phyloP scores from a whole-genome alignment of 2,329 filamentous ascomycete genomes.

The Fusarium guadeloupense region DNA sequence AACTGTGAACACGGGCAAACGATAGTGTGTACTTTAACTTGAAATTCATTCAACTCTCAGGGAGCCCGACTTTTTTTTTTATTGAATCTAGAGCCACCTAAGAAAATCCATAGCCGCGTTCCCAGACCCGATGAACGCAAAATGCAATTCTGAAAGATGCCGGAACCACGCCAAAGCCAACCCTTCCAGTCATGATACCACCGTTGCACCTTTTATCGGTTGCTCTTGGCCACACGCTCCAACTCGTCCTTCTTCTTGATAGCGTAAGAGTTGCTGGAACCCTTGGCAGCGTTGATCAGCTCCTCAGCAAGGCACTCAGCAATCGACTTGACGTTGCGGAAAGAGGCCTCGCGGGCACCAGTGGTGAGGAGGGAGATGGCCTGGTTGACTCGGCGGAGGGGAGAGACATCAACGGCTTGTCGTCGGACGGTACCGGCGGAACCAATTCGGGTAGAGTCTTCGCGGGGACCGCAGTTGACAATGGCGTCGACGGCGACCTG shows the following conservation, averaged over 20 bases:
- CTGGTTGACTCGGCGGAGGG: slow-evolving; percentile 99
- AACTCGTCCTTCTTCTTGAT: slow-evolving; percentile 99
- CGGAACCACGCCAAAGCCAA: slow-evolving; percentile 57
- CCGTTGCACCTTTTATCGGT: slow-evolving; percentile 81
- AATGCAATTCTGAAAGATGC: slow-evolving; percentile 59
- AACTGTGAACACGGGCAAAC: slow-evolving; percentile 6
- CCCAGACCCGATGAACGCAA: slow-evolving; percentile 57
- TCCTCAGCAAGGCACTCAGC: slow-evolving; percentile 99
- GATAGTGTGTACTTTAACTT: slow-evolving; percentile 24
- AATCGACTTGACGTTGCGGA: slow-evolving; percentile 99
- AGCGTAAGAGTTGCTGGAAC: slow-evolving; percentile 99
- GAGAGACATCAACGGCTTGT: slow-evolving; percentile 99
- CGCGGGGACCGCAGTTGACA: slow-evolving; percentile 99
- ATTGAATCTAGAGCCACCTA: slow-evolving; percentile 56
- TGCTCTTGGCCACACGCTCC: slow-evolving; percentile 99
- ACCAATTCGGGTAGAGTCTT: slow-evolving; percentile 99
- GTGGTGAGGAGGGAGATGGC: slow-evolving; percentile 99
- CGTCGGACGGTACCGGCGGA: slow-evolving; percentile 99
- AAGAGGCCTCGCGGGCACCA: slow-evolving; percentile 96
- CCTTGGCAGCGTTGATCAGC: slow-evolving; percentile 99
- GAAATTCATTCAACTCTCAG: slow-evolving; percentile 51
- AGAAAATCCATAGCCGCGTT: slow-evolving; percentile 57
- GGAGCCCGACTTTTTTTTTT: slow-evolving; percentile 55
- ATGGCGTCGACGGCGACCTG: slow-evolving; percentile 99
- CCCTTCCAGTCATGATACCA: slow-evolving; percentile 50